Base-by-base conservation (phyloP, 75 land plant genomes). In the Sequoia sempervirens region DNA sequence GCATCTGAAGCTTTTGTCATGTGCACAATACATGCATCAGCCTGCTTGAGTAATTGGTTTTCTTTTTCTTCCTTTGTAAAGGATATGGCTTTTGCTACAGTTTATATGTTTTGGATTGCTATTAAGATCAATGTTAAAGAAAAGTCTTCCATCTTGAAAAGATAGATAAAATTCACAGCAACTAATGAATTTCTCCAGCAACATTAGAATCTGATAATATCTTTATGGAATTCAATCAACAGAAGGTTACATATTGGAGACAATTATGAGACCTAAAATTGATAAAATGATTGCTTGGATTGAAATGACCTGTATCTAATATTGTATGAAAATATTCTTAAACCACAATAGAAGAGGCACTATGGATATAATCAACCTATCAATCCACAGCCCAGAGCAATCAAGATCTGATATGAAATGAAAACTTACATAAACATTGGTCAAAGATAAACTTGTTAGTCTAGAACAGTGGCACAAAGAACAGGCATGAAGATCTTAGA, bases 401-500 rank as follows among this genome's bases (percentile, higher is more conserved):
- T 7, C 79, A 23, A 45, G 10, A 28, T 30, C 15, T 11, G 15
- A 70, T 9, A 32, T 70, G 36, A 78, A 2, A 45, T 6, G 26
- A 78, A 38, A 78, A 3, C 28, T 43, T 78, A 78, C 46, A 78
- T 26, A 78, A 78, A n/a, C 46, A 78, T 76, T 45, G 46, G n/a
- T 11, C 23, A 76, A 43, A 76, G 47, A 76, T 43, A 76, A 45
- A 76, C 8, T 26, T 38, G 23, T 40, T 7, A 2, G 46, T 10
- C 38, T 43, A 23, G 15, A 3, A 76, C 2, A 23, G 14, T 76
- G 47, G 47, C 79, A 76, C 13, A 41, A 23, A 75, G 45, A 40
- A 75, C 5, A 20, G 4, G 43, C 47, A 7, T 75, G 10, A 6
- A 20, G 47, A 40, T 76, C 79, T 76, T 76, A 76, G 47, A 50